A percentile compares a stretch with the other conserved stretches of the same genome.
Conservation (phyloP, 805 yeast genomes). For the Maudiozyma barnettii region DNA sequence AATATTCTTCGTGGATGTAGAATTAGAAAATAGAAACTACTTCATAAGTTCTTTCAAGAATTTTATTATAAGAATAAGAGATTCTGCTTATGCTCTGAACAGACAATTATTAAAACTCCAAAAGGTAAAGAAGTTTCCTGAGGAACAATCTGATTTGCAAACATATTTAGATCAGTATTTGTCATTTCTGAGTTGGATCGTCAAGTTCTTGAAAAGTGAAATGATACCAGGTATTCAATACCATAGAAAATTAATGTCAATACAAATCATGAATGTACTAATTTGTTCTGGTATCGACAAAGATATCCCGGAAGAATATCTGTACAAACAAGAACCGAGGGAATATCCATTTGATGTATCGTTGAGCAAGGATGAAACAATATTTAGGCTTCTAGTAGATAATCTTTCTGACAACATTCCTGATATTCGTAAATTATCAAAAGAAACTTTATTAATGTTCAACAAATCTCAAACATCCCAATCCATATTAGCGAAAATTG, state of each 20-base stretch:
- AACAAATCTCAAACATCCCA: constrained; percentile 11
- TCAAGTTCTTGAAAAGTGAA: constrained; percentile 30
- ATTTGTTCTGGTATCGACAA: constrained; percentile 50
- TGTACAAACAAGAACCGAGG: constrained; percentile 37
- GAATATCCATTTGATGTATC: constrained; percentile 40
- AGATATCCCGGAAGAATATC: constrained; percentile 28
- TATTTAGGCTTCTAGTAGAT: constrained; percentile 46
- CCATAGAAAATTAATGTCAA: constrained; percentile 41
- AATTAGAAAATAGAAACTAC: constrained; percentile 59
- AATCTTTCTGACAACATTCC: constrained; percentile 63
- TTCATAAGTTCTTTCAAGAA: constrained; percentile 52
- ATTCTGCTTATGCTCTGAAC: constrained; percentile 50
- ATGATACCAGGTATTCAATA: constrained; percentile 50
- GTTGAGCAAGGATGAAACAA: constrained; percentile 31
- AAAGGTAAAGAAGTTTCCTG: constrained; percentile 30
- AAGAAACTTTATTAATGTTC: constrained; percentile 35
- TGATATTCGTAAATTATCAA: constrained; percentile 55
- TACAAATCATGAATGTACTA: constrained; percentile 38
- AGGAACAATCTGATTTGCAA: constrained; percentile 30
- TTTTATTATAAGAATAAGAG: constrained; percentile 57
- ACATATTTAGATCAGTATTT: constrained; percentile 28
- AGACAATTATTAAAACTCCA: constrained; percentile 41
- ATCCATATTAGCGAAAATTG: constrained; percentile 1
- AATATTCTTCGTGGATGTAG: constrained; percentile 50
- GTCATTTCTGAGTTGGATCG: constrained; percentile 35